Conservation (phyloP, 108 stramenopile genomes). For the Nitzschia inconspicua region DNA sequence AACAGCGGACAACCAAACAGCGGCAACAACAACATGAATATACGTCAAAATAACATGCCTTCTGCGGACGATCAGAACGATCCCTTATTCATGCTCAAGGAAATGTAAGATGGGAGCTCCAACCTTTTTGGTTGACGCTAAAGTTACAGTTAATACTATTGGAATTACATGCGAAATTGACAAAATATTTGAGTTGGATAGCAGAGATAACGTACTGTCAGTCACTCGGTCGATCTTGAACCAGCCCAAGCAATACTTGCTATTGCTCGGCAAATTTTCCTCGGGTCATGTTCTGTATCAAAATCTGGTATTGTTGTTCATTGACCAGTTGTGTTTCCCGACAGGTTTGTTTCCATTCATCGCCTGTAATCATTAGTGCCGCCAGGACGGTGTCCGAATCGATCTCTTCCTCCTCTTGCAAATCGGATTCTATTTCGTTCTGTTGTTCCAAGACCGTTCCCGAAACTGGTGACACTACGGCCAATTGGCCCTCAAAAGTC, state of each 20-base stretch:
- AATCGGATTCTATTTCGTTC: neutral
- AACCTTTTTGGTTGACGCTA: too few relatives aligned
- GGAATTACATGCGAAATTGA: too few relatives aligned
- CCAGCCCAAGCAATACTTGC: too few relatives aligned
- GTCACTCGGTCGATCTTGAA: too few relatives aligned
- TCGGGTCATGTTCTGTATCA: neutral
- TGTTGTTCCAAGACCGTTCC: neutral
- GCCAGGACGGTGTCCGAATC: neutral
- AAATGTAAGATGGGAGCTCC: too few relatives aligned
- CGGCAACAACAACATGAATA: neutral
- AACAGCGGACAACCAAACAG: neutral
- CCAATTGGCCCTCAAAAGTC: conserved; percentile 10
- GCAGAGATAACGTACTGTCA: too few relatives aligned
- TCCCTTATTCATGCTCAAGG: conserved; percentile 36
- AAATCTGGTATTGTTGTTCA: neutral
- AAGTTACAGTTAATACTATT: too few relatives aligned
- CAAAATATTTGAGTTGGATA: too few relatives aligned
- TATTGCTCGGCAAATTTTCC: neutral
- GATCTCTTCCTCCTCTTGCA: neutral
- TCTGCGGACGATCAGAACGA: conserved; percentile 25
- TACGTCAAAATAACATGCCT: neutral
- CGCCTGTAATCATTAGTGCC: neutral
- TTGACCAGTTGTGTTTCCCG: neutral
- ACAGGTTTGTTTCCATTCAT: conserved; percentile 1
- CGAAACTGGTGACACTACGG: neutral